Conservation (phyloP, 2,329 filamentous ascomycete genomes). For the Sarocladiaceae sp. region DNA sequence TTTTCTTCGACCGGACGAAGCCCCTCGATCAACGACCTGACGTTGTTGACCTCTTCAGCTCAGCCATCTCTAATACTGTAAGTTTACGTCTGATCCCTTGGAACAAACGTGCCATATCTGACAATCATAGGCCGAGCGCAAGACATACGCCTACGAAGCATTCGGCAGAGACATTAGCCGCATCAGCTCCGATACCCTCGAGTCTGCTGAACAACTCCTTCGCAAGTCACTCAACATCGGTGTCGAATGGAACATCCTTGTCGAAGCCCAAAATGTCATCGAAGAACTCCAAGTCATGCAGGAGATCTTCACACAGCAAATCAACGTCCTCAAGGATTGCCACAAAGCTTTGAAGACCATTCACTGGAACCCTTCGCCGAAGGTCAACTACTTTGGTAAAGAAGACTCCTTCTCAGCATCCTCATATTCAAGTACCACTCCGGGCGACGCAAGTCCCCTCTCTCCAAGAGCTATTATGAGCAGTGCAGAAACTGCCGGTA, state of each 20-base stretch:
- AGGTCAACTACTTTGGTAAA: conserved; percentile 3
- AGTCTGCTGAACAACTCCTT: conserved; percentile 18
- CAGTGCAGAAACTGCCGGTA: background rate
- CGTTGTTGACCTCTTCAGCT: conserved; percentile 16
- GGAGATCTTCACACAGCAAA: conserved; percentile 14
- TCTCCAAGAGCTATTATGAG: background rate
- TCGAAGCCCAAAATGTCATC: conserved; percentile 16
- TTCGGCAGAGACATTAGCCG: conserved; percentile 15
- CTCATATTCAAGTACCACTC: background rate
- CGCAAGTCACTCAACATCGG: conserved; percentile 17
- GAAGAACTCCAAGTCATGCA: conserved; percentile 17
- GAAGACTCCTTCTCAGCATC: background rate
- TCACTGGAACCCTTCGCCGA: background rate
- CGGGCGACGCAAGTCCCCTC: background rate
- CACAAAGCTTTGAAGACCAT: conserved; percentile 14
- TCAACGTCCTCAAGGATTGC: conserved; percentile 13
- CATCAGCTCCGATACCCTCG: conserved; percentile 23
- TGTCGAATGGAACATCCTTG: conserved; percentile 16
- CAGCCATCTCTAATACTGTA: conserved; percentile 17
- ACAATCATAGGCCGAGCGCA: conserved; percentile 13
- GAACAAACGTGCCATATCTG: background rate
- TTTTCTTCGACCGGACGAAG: conserved; percentile 16
- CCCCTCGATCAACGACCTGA: conserved; percentile 16
- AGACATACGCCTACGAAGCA: conserved; percentile 14
- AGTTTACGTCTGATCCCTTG: background rate